Evolutionary conservation across 495 filamentous ascomycete species (phyloP), one percentile per base, ranked within the genome.

Genomic region (Penicillium bovifimosum): DNA sequence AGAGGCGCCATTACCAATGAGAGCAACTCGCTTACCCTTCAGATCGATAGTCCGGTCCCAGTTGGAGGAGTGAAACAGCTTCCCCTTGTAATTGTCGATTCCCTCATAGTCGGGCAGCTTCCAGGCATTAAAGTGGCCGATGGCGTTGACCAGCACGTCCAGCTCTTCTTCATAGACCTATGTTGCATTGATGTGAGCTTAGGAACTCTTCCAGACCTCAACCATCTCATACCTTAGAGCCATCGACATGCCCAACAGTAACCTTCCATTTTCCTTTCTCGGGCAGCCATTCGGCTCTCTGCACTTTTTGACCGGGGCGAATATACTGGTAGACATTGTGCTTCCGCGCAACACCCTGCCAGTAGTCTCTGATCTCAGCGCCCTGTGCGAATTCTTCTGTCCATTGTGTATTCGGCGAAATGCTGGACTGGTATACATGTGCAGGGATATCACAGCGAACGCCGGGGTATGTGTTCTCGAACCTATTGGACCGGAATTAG

Each of bases 391-490:
- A 88, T 48, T 84, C 75, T 54, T 83, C 75, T 0, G 74, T 76
- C 85, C 86, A 89, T 59, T 85, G 72, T 0, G 75, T 75, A 51
- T 87, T 87, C 2, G 84, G 82, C 10, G 74, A 72, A 57, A 87
- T 88, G 16, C 76, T 78, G 3, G 79, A 79, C 59, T 86, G 83
- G 60, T 89, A 89, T 11, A 80, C 80, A 70, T 89, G 84, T 2
- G 86, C 75, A 6, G 84, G 84, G n/a, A 87, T 81, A 64, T 88
- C 86, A 52, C 80, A 83, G 36, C 76, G 64, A 6, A 81, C 76
- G 2, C 81, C 81, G 2, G 81, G 81, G 53, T 83, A 83, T 9
- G 67, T 74, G 51, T 85, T 82, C 42, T 80, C 79, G 18, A 71
- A 76, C 77, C 66, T 63, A 36, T 50, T 32, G 3, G 7, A 29